Evolutionary conservation across 2,329 filamentous ascomycete species (phyloP).

Genomic region (Phaeophleospora eucalypticola): DNA sequence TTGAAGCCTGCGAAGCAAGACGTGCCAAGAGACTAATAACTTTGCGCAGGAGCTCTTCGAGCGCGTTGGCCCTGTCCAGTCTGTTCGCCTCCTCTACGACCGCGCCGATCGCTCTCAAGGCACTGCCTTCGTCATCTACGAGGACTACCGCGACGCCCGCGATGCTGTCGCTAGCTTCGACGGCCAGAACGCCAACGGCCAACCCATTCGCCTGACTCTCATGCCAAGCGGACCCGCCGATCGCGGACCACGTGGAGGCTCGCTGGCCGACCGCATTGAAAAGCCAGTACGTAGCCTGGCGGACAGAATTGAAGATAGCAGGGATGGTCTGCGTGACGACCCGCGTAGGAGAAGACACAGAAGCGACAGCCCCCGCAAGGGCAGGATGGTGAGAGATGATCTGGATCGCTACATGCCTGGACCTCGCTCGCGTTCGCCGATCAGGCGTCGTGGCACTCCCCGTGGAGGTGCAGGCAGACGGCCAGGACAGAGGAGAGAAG

Average conservation of each 20-base stretch:
- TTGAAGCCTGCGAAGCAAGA: constrained; percentile 2
- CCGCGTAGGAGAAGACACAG: constrained; percentile 27
- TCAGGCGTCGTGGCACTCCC: constrained; percentile 46
- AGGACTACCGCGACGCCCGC: constrained; percentile 64
- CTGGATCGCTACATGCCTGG: constrained; percentile 79
- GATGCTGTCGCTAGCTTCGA: constrained; percentile 76
- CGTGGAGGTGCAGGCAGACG: constrained; percentile 46
- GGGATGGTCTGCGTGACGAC: constrained; percentile 19
- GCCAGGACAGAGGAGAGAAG: constrained; percentile 42
- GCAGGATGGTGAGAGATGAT: constrained; percentile 57
- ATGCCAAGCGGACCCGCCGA: constrained; percentile 51
- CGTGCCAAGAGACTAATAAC: constrained; percentile 6
- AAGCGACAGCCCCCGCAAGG: constrained; percentile 46
- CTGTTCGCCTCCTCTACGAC: constrained; percentile 74
- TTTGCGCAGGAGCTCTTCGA: constrained; percentile 67
- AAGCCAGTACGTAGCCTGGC: constrained; percentile 60
- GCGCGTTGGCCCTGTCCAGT: constrained; percentile 67
- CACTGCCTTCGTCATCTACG: constrained; percentile 78
- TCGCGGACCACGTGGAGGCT: constrained; percentile 36
- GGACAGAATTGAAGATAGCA: constrained; percentile 52
- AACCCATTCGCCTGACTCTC: constrained; percentile 69
- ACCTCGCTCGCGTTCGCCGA: constrained; percentile 50
- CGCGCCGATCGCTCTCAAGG: constrained; percentile 84
- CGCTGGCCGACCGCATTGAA: constrained; percentile 47
- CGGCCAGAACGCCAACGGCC: constrained; percentile 82